phyloP scores from a whole-genome alignment of 2,329 filamentous ascomycete species.

The Thielaviopsis cerberus region DNA sequence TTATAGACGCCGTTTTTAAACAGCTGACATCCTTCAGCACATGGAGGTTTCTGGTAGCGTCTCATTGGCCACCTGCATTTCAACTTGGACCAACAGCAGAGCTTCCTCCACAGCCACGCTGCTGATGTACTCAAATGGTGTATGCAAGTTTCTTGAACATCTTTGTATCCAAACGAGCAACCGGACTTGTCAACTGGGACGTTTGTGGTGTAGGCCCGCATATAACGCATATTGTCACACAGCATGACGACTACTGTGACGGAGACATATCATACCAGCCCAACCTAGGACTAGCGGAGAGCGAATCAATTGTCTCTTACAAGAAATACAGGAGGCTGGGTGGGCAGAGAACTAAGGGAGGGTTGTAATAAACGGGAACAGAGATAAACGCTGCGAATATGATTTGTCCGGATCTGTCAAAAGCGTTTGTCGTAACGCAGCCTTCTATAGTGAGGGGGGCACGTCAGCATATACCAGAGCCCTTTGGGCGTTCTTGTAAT shows the following conservation, averaged over 20 bases:
- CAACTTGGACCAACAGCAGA: neutral
- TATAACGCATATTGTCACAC: neutral
- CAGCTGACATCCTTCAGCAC: neutral
- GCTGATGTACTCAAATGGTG: neutral
- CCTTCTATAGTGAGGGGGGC: neutral
- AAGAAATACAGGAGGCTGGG: neutral
- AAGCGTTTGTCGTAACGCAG: neutral
- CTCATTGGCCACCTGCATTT: neutral
- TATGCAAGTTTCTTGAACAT: neutral
- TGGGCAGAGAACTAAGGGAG: neutral
- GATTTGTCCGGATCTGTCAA: neutral
- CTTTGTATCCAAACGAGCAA: neutral
- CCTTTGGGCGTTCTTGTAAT: neutral
- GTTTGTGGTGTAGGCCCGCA: neutral
- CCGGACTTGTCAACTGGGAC: neutral
- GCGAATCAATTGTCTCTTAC: neutral
- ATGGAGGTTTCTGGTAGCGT: neutral
- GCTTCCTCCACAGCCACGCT: neutral
- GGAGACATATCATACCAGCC: neutral
- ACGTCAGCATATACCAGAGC: neutral
- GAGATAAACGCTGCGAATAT: neutral
- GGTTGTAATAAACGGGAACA: neutral
- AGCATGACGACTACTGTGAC: neutral
- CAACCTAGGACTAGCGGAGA: neutral
- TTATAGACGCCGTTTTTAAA: no score